A percentile compares a stretch with the other conserved stretches of the same genome.
Evolutionary conservation across 2,329 filamentous ascomycete species (phyloP).

Genomic region (Colletotrichum cordylinicola): DNA sequence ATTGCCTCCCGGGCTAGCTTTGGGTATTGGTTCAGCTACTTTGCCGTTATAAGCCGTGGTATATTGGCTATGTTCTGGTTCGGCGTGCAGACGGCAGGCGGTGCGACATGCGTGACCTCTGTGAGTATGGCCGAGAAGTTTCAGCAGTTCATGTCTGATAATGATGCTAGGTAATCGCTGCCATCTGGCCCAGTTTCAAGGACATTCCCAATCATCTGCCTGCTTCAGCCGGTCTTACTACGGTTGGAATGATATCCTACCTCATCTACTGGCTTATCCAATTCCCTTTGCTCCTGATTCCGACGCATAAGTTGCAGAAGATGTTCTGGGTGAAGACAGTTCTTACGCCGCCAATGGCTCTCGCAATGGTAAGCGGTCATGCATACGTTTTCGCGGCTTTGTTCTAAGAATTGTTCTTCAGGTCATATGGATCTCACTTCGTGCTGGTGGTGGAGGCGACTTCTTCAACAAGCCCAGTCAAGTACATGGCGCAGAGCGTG

Average conservation of each 20-base stretch:
- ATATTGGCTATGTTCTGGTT: conserved; percentile 29
- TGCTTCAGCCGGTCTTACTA: not conserved
- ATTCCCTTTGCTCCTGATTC: conserved; percentile 45
- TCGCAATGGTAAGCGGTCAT: conserved; percentile 39
- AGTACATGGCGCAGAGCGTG: not conserved
- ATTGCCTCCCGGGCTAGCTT: conserved; percentile 49
- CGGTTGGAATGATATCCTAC: not conserved
- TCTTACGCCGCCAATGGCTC: conserved; percentile 46
- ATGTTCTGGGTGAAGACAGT: conserved; percentile 49
- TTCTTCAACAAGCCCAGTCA: not conserved
- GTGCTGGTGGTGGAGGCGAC: not conserved
- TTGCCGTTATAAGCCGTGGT: conserved; percentile 45
- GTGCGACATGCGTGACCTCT: not conserved
- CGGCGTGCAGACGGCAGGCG: not conserved
- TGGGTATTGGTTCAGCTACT: conserved; percentile 38
- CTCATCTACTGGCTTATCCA: conserved; percentile 34
- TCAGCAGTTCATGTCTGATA: not conserved
- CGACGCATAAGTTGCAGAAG: conserved; percentile 46
- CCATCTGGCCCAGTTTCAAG: not conserved
- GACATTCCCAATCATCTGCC: not conserved
- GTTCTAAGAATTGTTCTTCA: not conserved
- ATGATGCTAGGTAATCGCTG: not conserved
- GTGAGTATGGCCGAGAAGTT: not conserved
- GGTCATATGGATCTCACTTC: not conserved
- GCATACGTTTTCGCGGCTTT: fast-evolving